phyloP scores from a whole-genome alignment of 2,329 filamentous ascomycete genomes.

The Hypoxylon sp. region DNA sequence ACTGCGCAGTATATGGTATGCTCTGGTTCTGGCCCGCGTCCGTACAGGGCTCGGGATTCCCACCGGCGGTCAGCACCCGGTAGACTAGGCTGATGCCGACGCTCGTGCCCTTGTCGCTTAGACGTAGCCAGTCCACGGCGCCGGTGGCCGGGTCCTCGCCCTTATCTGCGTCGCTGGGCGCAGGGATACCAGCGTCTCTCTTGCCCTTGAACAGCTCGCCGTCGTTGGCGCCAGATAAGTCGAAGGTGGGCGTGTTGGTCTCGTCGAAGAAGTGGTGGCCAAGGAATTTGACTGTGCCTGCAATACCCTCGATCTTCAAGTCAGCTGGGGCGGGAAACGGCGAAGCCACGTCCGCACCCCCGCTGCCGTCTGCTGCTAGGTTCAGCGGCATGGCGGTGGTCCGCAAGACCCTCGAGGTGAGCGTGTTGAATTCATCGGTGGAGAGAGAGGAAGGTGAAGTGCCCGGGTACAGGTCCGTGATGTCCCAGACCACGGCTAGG shows the following conservation, averaged over 20 bases:
- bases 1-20: conserved; percentile 70
- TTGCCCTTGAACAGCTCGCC: conserved; percentile 62
- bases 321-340: conserved; percentile 61
- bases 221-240: conserved; percentile 60
- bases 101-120: conserved; percentile 60
- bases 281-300: conserved; percentile 60
- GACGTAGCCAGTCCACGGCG: conserved; percentile 70
- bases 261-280: conserved; percentile 79
- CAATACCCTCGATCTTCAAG: conserved; percentile 57
- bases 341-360: conserved; percentile 57
- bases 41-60: conserved; percentile 61
- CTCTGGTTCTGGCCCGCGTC: conserved; percentile 61
- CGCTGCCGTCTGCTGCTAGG: conserved; percentile 53
- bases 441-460: conserved; percentile 58
- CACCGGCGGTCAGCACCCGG: conserved; percentile 70
- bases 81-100: conserved; percentile 63
- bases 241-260: conserved; percentile 70
- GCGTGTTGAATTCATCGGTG: conserved; percentile 56
- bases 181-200: conserved; percentile 65
- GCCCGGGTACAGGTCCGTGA: conserved; percentile 66
- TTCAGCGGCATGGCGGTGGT: conserved; percentile 64
- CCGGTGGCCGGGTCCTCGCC: conserved; percentile 64
- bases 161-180: conserved; percentile 64
- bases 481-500: conserved; percentile 73
- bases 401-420: conserved; percentile 61